Base-by-base conservation (phyloP, 2,329 filamentous ascomycete genomes). In the Colletotrichum coccodes region DNA sequence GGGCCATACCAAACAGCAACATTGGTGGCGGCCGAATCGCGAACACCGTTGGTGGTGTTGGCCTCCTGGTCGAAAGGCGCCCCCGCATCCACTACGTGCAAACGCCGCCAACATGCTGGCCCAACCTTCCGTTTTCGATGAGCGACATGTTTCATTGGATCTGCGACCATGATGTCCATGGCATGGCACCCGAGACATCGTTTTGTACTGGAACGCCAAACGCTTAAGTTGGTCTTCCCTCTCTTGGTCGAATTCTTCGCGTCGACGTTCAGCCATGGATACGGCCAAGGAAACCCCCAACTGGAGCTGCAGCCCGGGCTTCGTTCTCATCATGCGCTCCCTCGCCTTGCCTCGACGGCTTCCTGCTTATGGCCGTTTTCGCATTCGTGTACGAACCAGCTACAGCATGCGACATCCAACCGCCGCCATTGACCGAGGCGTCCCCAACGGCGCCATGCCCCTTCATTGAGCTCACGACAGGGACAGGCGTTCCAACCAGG, bases 401-500 rank as follows among this genome's bases (percentile, higher is more conserved):
- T 30, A 54, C 62, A 59, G 60, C 38, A 53, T 50, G 61, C 62
- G 49, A 60, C 61, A 60, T 65, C 56, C 54, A 52, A 56, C 49
- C 49, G 56, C 56, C 54, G 61, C 61, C 66, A 66, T 61, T 40
- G 40, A 21, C 56, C 66, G 56, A 65, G 66, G 66, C 66, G 66
- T 60, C 26, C n/a, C 40, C 54, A 69, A 60, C 49, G 61, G 61
- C 61, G 61, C 50, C 36, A 28, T 42, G 46, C 61, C 56, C 56
- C 64, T 68, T 68, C 54, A 46, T 69, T 14, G 36, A 26, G 56
- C 54, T 36, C 28, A 38, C 62, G 61, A 60, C 61, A 69, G 61
- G 66, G 66, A 60, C 65, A 68, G 53, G 65, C 53, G 28, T 68
- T 38, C 66, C 66, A 66, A 26, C 42, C 34, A 65, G 54, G 54